Evolutionary conservation across 2,329 filamentous ascomycete genomes (phyloP).

Genomic region (Fusarium nodosum): DNA sequence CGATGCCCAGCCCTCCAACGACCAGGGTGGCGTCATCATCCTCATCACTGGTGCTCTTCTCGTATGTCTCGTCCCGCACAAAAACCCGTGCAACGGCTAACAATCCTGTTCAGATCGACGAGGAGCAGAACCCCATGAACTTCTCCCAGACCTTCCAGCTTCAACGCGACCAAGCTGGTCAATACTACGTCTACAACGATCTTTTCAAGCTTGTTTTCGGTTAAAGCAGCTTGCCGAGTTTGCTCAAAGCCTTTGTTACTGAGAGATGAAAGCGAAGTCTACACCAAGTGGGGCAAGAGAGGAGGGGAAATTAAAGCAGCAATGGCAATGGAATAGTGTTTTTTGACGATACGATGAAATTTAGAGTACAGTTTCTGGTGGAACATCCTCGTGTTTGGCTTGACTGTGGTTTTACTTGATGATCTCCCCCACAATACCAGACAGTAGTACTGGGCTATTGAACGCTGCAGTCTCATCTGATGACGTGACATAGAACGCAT

Average conservation of each 20-base stretch:
- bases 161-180: conserved; percentile 72
- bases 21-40: conserved; percentile 79
- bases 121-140: conserved; percentile 87
- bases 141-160: conserved; percentile 94
- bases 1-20: conserved; percentile 83
- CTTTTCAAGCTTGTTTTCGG: conserved; percentile 90
- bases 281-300: conserved; percentile 35
- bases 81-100: conserved; percentile 3
- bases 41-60: conserved; percentile 88
- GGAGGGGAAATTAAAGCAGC: conserved; percentile 40
- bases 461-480: conserved; percentile 14
- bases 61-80: conserved; percentile 65
- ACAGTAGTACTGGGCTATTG: conserved; percentile 1
- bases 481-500: background rate
- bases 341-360: conserved; percentile 46
- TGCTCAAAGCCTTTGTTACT: conserved; percentile 14
- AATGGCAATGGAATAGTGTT: conserved; percentile 32
- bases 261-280: conserved; percentile 17
- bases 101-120: conserved; percentile 76
- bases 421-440: conserved; percentile 1
- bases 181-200: conserved; percentile 93
- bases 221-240: conserved; percentile 51
- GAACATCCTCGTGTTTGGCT: conserved; percentile 18
- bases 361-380: conserved; percentile 34
- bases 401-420: conserved; percentile 15